Evolutionary conservation across 768 basidiomycete species (phyloP).

Genomic region (Lactifluus subvellereus): DNA sequence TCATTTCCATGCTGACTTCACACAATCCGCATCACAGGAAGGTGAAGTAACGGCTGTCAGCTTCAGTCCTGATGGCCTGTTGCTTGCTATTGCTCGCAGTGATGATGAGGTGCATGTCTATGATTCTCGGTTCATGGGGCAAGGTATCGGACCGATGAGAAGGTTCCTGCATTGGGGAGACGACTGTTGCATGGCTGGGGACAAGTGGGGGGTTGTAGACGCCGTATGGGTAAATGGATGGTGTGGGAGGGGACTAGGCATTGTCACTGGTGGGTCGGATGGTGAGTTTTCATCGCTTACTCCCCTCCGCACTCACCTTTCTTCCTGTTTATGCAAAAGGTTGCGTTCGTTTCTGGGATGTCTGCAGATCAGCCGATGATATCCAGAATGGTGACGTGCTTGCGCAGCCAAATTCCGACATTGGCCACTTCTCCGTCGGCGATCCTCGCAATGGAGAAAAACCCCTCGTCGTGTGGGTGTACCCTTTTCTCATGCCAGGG

Average conservation of each 20-base stretch:
- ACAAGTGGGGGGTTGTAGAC: conserved; percentile 19
- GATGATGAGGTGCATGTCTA: conserved; percentile 23
- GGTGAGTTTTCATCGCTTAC: conserved; percentile 8
- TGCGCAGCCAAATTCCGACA: conserved; percentile 16
- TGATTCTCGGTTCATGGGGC: conserved; percentile 22
- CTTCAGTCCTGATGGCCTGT: conserved; percentile 21
- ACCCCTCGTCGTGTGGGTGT: conserved; percentile 22
- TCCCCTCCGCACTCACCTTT: neutral
- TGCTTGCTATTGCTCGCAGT: conserved; percentile 21
- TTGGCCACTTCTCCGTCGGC: conserved; percentile 25
- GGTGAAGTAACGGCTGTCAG: conserved; percentile 20
- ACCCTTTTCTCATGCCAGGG: neutral
- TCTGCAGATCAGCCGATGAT: conserved; percentile 19
- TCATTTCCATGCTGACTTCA: neutral
- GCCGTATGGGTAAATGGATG: conserved; percentile 22
- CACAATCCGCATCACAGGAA: neutral
- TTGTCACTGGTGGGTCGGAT: conserved; percentile 22
- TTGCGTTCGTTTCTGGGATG: conserved; percentile 23
- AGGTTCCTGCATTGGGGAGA: conserved; percentile 22
- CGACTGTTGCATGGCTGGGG: conserved; percentile 5
- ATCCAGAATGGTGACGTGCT: conserved; percentile 19
- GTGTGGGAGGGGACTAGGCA: conserved; percentile 15
- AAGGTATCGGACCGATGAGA: conserved; percentile 1
- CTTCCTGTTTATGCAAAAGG: conserved; percentile 6
- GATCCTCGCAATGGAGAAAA: conserved; percentile 19